Evolutionary conservation across 805 yeast genomes (phyloP).

Genomic region (Lipomyces mesembrius): DNA sequence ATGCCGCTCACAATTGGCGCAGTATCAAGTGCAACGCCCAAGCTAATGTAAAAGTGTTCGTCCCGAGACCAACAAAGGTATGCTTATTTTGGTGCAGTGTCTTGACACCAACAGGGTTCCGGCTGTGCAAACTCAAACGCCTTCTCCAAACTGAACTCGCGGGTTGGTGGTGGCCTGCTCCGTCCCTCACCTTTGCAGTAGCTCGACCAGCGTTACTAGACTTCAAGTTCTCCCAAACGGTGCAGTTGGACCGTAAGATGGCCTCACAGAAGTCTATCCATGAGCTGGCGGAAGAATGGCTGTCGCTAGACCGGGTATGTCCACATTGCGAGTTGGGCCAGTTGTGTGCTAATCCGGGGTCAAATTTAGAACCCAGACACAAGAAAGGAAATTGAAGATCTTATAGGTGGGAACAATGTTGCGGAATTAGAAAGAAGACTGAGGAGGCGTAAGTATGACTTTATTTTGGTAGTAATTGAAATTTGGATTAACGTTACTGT

Average conservation of each 20-base stretch:
- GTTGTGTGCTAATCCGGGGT: not conserved
- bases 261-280: conserved; percentile 29
- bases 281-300: conserved; percentile 49
- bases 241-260: conserved; percentile 5
- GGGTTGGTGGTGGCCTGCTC: not conserved
- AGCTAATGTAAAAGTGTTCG: too few relatives aligned
- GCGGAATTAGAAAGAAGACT: conserved; percentile 58
- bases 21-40: too few relatives aligned
- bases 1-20: too few relatives aligned
- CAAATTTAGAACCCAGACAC: conserved; percentile 50
- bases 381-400: conserved; percentile 57
- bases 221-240: not conserved
- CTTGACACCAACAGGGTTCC: too few relatives aligned
- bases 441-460: conserved; percentile 41
- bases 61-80: too few relatives aligned
- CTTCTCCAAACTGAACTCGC: too few relatives aligned
- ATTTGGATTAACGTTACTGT: conserved; percentile 46
- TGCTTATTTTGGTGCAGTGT: too few relatives aligned
- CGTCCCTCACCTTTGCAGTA: not conserved
- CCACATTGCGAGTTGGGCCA: too few relatives aligned
- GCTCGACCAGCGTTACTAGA: not conserved
- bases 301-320: conserved; percentile 48
- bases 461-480: conserved; percentile 45
- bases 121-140: too few relatives aligned
- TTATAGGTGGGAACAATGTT: conserved; percentile 50